Conservation (phyloP, 768 basidiomycete genomes). For the Royoungia palumana region DNA sequence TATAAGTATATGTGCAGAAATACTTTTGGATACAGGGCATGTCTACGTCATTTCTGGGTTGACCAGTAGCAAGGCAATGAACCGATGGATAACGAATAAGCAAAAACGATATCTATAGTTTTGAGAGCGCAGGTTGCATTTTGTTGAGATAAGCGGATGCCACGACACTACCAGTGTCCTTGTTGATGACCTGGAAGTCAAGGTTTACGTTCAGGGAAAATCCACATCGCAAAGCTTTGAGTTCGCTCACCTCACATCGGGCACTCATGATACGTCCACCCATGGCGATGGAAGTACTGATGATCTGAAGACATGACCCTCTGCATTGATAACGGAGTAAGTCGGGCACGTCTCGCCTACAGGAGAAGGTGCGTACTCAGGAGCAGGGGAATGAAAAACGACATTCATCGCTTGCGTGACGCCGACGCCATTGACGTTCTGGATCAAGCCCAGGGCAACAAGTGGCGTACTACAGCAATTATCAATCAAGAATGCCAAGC, state of each 20-base stretch:
- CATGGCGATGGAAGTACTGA: conserved; percentile 62
- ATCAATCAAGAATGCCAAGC: conserved; percentile 70
- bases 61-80: conserved; percentile 1
- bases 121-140: conserved; percentile 60
- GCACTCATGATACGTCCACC: conserved; percentile 71
- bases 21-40: conserved; percentile 21
- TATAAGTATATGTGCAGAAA: conserved; percentile 18
- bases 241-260: conserved; percentile 57
- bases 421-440: conserved; percentile 65
- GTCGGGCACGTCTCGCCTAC: conserved; percentile 2
- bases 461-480: conserved; percentile 70
- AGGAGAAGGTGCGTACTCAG: conserved; percentile 42
- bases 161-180: conserved; percentile 52
- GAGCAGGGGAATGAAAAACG: conserved; percentile 65
- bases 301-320: conserved; percentile 55
- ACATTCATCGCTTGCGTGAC: conserved; percentile 73
- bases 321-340: conserved; percentile 31
- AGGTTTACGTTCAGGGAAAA: background rate
- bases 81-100: conserved; percentile 1
- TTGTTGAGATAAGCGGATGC: conserved; percentile 70
- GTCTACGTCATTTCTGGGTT: conserved; percentile 17
- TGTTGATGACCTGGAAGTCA: conserved; percentile 51
- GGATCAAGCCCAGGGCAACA: conserved; percentile 59
- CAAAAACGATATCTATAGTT: conserved; percentile 35
- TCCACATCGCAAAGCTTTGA: background rate